These are phyloP conservation scores for Pythium plurisporium DNA, from an alignment of 352 stramenopile genomes.

Conservation along the genomic window DNA sequence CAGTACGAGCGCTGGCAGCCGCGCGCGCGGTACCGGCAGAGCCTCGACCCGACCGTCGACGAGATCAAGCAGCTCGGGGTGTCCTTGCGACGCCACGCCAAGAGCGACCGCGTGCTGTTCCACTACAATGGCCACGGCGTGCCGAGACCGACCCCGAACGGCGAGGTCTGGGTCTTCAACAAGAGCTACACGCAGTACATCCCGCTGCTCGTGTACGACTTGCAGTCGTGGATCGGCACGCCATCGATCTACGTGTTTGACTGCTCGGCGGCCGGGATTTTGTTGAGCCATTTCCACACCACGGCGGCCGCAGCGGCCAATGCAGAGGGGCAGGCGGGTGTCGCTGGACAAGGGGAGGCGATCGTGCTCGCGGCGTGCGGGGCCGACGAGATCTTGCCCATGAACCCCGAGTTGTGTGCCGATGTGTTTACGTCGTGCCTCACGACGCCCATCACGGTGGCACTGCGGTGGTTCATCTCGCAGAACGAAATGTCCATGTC, in stretches of 20 bases:
- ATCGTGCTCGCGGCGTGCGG: constrained; percentile 97
- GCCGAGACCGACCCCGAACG: constrained; percentile 93
- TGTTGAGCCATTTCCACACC: constrained; percentile 92
- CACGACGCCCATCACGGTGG: constrained; percentile 98
- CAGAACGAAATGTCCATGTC: constrained; percentile 90
- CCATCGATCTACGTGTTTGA: constrained; percentile 98
- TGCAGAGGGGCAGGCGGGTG: constrained; percentile 9
- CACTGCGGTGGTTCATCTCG: constrained; percentile 97
- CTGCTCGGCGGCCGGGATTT: constrained; percentile 93
- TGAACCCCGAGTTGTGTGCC: constrained; percentile 95
- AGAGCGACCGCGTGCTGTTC: constrained; percentile 94
- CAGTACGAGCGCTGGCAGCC: constrained; percentile 97
- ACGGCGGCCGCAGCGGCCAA: constrained; percentile 7
- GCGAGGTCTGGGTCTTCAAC: constrained; percentile 99
- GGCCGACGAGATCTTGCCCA: constrained; percentile 94
- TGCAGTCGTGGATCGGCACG: constrained; percentile 92
- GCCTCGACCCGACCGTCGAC: constrained; percentile 96
- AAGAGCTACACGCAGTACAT: constrained; percentile 99
- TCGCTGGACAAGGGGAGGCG: constrained; percentile 60
- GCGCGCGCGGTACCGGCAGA: constrained; percentile 91
- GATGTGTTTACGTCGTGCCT: constrained; percentile 99
- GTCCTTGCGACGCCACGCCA: constrained; percentile 89
- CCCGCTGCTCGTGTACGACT: constrained; percentile 94
- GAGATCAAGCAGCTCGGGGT: constrained; percentile 93
- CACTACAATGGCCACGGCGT: constrained; percentile 99